A percentile compares a stretch with the other conserved stretches of the same genome.
Conservation (phyloP, 1,284 basidiomycete genomes). For the Cryptococcus deneoformans region DNA sequence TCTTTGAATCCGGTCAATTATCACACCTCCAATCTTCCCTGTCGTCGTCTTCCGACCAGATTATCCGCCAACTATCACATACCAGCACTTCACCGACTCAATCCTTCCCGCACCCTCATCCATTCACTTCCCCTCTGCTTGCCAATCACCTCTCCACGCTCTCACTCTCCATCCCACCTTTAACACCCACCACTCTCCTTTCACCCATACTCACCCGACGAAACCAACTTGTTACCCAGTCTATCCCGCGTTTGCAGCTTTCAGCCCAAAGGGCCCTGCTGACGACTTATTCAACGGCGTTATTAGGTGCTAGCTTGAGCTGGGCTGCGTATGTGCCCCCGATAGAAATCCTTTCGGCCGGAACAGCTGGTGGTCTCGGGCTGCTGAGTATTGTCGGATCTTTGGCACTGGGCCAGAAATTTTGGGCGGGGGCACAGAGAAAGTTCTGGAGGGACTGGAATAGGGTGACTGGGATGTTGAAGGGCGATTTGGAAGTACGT, state of each 20-base stretch:
- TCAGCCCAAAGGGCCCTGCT: slow-evolving; percentile 64
- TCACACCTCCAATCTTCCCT: slow-evolving; percentile 57
- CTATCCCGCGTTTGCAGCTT: slow-evolving; percentile 63
- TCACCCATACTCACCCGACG: slow-evolving; percentile 59
- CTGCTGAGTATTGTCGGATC: slow-evolving; percentile 57
- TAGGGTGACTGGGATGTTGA: slow-evolving; percentile 65
- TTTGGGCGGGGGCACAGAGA: slow-evolving; percentile 68
- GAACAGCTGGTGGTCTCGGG: slow-evolving; percentile 62
- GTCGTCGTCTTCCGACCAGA: slow-evolving; percentile 52
- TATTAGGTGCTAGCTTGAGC: slow-evolving; percentile 50
- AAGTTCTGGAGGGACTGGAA: slow-evolving; percentile 71
- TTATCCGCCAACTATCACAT: slow-evolving; percentile 39
- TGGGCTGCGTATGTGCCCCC: slow-evolving; percentile 41
- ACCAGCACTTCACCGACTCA: neutral
- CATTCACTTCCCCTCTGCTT: slow-evolving; percentile 64
- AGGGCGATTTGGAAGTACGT: slow-evolving; percentile 67
- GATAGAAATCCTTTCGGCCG: slow-evolving; percentile 17
- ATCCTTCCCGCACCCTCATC: slow-evolving; percentile 1
- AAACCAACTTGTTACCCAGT: slow-evolving; percentile 57
- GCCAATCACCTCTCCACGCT: slow-evolving; percentile 60
- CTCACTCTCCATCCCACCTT: slow-evolving; percentile 54
- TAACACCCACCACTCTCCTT: slow-evolving; percentile 58
- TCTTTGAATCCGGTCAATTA: slow-evolving; percentile 67
- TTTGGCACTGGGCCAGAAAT: slow-evolving; percentile 64
- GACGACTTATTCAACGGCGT: slow-evolving; percentile 45